Evolutionary conservation across 2,329 filamentous ascomycete species (phyloP), one percentile per base, ranked within the genome.

Genomic region (Alternaria alternata): DNA sequence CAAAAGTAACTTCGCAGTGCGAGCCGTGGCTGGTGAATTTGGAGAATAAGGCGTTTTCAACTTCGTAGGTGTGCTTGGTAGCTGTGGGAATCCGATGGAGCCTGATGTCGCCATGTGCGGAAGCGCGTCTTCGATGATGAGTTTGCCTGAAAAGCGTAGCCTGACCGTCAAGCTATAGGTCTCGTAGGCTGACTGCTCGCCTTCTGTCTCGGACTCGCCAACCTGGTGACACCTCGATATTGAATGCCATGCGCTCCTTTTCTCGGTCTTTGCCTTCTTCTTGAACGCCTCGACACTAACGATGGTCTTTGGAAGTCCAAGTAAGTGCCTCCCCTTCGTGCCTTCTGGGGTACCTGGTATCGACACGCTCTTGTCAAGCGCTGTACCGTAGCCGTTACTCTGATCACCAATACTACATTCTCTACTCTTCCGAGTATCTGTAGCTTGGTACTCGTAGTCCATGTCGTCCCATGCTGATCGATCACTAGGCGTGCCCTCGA

Each of bases 391-490:
- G 20, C 12, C n/a, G 16, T 39, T 2, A 16, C 34, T 22, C 5
- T 26, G 38, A 1, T 14, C 41, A 34, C 14, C 46, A 12, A 38
- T 26, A 16, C 26, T 57, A 3, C 42, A 12, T 4, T 20, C 52
- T 7, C 38, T 39, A 4, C 48, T 46, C 24, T 51, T 38, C 7
- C 22, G 51, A 2, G 6, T 36, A 5, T 24, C 22, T 49, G 18
- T 38, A 8, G 38, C 12, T 20, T 54, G 51, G 38, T 48, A 52
- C 51, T 67, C 57, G n/a, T 62, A 60, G 47, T 65, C 67, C 28
- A 65, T 36, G 12, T 56, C 53, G 32, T 68, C 63, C 62, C 61
- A 68, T 11, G 62, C 53, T 3, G 63, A 63, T 28, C 51, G 49
- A 11, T 62, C 44, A 30, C 59, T 61, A n/a, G 36, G 51, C 24